Conservation (phyloP, 345 rosid genomes). For the Eucalyptus viminalis region DNA sequence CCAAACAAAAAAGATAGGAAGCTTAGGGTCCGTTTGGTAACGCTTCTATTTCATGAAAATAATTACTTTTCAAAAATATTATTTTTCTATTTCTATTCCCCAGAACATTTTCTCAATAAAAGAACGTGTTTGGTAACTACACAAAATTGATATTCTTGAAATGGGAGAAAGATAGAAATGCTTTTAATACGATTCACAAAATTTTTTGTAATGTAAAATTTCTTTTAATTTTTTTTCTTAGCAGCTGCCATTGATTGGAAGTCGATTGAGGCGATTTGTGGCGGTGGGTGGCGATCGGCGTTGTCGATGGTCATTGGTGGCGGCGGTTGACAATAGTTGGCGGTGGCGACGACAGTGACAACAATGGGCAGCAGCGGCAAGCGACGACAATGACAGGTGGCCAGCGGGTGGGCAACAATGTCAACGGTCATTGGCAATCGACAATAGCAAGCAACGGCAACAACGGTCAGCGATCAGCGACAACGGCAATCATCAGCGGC, state of each 20-base stretch:
- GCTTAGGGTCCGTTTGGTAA: fast-evolving
- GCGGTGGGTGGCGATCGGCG: too few relatives aligned
- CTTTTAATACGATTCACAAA: too few relatives aligned
- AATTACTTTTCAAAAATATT: too few relatives aligned
- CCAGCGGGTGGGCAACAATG: fast-evolving
- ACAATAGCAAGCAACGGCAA: fast-evolving
- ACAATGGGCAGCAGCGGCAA: fast-evolving
- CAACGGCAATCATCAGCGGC: fast-evolving
- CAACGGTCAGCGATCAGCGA: fast-evolving
- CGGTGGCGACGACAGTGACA: fast-evolving
- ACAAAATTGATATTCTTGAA: too few relatives aligned
- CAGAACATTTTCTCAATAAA: fast-evolving
- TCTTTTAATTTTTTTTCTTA: too few relatives aligned
- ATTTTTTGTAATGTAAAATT: too few relatives aligned
- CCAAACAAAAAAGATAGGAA: fast-evolving
- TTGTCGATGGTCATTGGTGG: fast-evolving
- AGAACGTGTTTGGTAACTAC: fast-evolving
- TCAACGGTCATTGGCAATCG: fast-evolving
- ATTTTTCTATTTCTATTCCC: too few relatives aligned
- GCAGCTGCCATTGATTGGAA: fast-evolving
- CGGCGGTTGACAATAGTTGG: too few relatives aligned
- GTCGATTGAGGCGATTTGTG: fast-evolving
- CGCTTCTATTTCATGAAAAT: fast-evolving
- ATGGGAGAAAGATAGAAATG: too few relatives aligned
- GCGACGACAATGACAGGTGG: fast-evolving